Evolutionary conservation across 768 basidiomycete species (phyloP).

Genomic region (Amanita rubescens): DNA sequence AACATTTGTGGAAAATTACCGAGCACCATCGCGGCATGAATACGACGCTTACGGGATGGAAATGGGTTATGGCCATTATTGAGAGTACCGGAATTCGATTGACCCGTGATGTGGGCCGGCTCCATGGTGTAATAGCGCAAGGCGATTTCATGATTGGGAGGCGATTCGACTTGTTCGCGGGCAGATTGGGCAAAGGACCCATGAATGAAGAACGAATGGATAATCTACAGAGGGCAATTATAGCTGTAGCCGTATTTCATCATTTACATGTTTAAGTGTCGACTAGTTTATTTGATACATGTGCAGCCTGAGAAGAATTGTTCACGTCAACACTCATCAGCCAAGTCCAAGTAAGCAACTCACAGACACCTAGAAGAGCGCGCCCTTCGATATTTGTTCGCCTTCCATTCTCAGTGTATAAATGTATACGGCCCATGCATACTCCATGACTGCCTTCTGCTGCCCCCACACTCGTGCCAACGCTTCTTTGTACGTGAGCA

Average conservation of each 20-base stretch:
- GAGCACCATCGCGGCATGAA: conserved; percentile 25
- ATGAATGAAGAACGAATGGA: conserved; percentile 37
- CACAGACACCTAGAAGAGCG: background rate
- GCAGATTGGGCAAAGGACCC: conserved; percentile 31
- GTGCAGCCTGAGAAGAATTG: background rate
- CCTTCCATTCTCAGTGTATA: conserved; percentile 14
- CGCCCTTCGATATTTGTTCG: background rate
- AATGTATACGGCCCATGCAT: conserved; percentile 31
- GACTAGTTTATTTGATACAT: too few relatives aligned
- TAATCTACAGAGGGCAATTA: conserved; percentile 19
- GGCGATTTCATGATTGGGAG: conserved; percentile 32
- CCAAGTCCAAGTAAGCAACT: background rate
- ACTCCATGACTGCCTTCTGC: conserved; percentile 27
- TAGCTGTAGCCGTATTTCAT: too few relatives aligned
- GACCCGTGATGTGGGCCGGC: conserved; percentile 41
- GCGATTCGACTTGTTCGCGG: conserved; percentile 53
- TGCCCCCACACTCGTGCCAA: conserved; percentile 19
- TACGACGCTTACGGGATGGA: conserved; percentile 25
- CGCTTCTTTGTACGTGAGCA: conserved; percentile 38
- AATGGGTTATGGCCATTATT: conserved; percentile 35
- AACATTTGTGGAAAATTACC: conserved; percentile 36
- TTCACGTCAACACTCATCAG: background rate
- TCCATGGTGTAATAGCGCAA: conserved; percentile 38
- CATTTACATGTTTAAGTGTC: too few relatives aligned
- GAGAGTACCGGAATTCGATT: conserved; percentile 48